A percentile compares a stretch with the other conserved stretches of the same genome.
These are phyloP conservation scores for Triticum aestivum DNA, from an alignment of 176 grass and related monocot species.

Conservation along the genomic window IWGSC_CS_RefSeq_v2.1 NC_057798.1:757895683-757896182, in stretches of 20 bases:
- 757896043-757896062: neutral
- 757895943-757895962: slow-evolving; percentile 8
- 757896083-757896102: neutral
- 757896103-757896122: neutral
- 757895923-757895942: neutral
- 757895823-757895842: neutral
- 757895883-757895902: neutral
- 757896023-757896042: neutral
- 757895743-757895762: neutral
- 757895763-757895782: neutral
- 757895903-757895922: neutral
- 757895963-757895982: neutral
- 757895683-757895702: slow-evolving; percentile 77
- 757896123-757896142: neutral
- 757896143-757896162: neutral
- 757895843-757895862: neutral
- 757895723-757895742: slow-evolving; percentile 9
- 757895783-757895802: neutral
- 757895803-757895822: neutral
- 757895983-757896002: neutral
- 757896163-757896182: neutral
- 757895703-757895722: neutral
- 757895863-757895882: neutral
- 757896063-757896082: neutral
- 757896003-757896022: neutral